These are phyloP conservation scores for Tricholoma matsutake DNA, from an alignment of 768 basidiomycete genomes.

Conservation along the genomic window DNA sequence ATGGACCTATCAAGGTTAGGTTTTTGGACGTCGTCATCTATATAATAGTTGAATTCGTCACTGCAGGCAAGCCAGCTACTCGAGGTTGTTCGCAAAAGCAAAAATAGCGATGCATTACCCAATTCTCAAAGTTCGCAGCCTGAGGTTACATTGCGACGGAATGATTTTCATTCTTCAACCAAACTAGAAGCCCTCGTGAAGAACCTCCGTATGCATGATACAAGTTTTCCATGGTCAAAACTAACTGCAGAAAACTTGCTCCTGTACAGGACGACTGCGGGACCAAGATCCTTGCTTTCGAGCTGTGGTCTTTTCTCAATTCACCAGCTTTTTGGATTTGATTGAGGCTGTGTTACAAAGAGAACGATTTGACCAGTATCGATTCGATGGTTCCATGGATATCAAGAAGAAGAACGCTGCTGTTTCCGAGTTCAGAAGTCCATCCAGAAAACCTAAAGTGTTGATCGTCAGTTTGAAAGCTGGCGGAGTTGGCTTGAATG, in stretches of 20 bases:
- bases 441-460: slow-evolving; percentile 70
- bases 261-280: slow-evolving; percentile 49
- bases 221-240: not conserved
- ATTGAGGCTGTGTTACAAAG: slow-evolving; percentile 70
- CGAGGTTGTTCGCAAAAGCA: slow-evolving; percentile 50
- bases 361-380: slow-evolving; percentile 64
- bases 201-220: slow-evolving; percentile 55
- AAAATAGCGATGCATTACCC: slow-evolving; percentile 13
- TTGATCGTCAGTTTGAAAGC: slow-evolving; percentile 82
- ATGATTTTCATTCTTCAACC: slow-evolving; percentile 87
- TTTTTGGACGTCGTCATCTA: not conserved
- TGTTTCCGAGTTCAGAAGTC: slow-evolving; percentile 71
- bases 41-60: not conserved
- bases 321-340: slow-evolving; percentile 83
- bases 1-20: slow-evolving; percentile 60
- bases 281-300: slow-evolving; percentile 75
- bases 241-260: not conserved
- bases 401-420: slow-evolving; percentile 76
- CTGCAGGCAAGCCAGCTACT: slow-evolving; percentile 56
- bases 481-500: slow-evolving; percentile 89
- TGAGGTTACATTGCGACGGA: slow-evolving; percentile 61
- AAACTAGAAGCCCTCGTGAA: slow-evolving; percentile 83
- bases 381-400: slow-evolving; percentile 93
- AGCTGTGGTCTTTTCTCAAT: slow-evolving; percentile 88
- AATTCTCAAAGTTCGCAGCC: slow-evolving; percentile 37